Evolutionary conservation across 2,329 filamentous ascomycete genomes (phyloP).

Genomic region (Pyricularia sp.): DNA sequence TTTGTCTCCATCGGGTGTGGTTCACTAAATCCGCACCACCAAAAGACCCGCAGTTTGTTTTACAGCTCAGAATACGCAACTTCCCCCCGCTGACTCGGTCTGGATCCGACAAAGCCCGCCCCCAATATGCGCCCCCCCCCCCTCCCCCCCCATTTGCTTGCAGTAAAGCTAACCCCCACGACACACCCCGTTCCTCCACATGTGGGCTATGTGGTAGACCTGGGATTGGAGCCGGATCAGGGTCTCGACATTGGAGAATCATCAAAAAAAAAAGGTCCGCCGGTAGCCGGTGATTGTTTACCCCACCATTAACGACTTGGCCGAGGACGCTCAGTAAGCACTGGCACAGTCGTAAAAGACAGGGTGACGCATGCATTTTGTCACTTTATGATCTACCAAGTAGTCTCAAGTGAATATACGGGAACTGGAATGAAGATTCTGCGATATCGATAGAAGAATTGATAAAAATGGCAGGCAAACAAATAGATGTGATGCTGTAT

Average conservation of each 20-base stretch:
- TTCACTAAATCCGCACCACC: neutral
- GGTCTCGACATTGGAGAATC: neutral
- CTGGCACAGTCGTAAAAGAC: neutral
- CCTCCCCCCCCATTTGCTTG: no score
- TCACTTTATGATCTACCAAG: no score
- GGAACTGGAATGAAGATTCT: neutral
- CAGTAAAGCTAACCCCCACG: neutral
- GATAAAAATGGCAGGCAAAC: neutral
- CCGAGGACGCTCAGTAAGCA: neutral
- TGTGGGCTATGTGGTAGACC: no score
- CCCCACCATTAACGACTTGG: neutral
- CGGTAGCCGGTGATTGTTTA: neutral
- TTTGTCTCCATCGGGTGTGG: neutral
- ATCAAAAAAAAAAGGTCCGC: neutral
- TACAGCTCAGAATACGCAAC: neutral
- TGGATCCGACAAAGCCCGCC: neutral
- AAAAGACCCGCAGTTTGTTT: neutral
- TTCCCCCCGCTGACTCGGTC: neutral
- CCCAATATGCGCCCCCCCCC: neutral
- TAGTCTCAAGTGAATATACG: neutral
- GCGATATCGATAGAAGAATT: neutral
- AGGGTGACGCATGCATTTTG: neutral
- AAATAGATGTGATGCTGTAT: conserved; percentile 36
- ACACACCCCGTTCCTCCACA: neutral
- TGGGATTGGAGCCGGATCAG: no score